phyloP scores from a whole-genome alignment of 2,329 filamentous ascomycete genomes.

The Ophiostoma populinum region DNA sequence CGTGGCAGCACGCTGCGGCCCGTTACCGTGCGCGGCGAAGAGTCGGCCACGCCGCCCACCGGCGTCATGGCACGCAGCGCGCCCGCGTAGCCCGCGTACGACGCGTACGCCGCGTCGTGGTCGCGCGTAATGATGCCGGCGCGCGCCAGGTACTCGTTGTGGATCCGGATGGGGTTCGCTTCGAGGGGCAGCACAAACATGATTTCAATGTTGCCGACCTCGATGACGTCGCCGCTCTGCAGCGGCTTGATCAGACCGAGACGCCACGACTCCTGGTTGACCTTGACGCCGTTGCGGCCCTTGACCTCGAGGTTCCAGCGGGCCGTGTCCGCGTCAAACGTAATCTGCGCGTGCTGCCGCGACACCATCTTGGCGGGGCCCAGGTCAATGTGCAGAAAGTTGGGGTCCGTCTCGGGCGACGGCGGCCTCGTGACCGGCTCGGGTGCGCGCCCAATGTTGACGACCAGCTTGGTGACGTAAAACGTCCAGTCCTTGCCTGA shows the following conservation, averaged over 20 bases:
- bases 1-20: slow-evolving; percentile 14
- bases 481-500: slow-evolving; percentile 71
- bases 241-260: slow-evolving; percentile 48
- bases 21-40: slow-evolving; percentile 8
- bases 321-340: slow-evolving; percentile 48
- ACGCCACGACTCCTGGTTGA: slow-evolving; percentile 59
- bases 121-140: slow-evolving; percentile 32
- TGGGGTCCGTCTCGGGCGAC: slow-evolving; percentile 26
- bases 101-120: slow-evolving; percentile 7
- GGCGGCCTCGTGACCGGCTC: slow-evolving; percentile 24
- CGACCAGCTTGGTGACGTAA: slow-evolving; percentile 57
- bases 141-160: slow-evolving; percentile 51
- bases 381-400: slow-evolving; percentile 68
- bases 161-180: slow-evolving; percentile 46
- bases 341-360: slow-evolving; percentile 57
- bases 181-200: slow-evolving; percentile 88
- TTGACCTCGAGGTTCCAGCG: slow-evolving; percentile 77
- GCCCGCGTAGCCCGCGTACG: slow-evolving; percentile 3
- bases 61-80: slow-evolving; percentile 10
- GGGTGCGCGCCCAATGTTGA: slow-evolving; percentile 58
- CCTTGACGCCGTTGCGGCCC: slow-evolving; percentile 76
- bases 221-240: slow-evolving; percentile 75
- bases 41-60: slow-evolving; percentile 12
- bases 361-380: slow-evolving; percentile 72
- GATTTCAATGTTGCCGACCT: slow-evolving; percentile 90